Evolutionary conservation across 2,329 filamentous ascomycete species (phyloP).

Genomic region (Proliferodiscus dingleyae): DNA sequence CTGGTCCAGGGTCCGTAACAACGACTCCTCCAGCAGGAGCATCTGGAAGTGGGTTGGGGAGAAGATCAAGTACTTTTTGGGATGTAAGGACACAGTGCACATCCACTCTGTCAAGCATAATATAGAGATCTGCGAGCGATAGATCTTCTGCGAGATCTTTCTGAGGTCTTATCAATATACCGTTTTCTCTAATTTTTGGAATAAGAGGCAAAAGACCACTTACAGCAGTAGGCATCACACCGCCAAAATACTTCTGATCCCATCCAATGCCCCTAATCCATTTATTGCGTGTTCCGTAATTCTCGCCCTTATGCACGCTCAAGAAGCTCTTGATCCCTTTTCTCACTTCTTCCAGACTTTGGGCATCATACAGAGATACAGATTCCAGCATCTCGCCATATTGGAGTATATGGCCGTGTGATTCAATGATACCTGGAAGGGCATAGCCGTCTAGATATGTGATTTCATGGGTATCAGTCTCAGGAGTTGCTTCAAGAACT

Average conservation of each 20-base stretch:
- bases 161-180: constrained; percentile 33
- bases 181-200: background rate
- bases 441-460: constrained; percentile 45
- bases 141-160: constrained; percentile 50
- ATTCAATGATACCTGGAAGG: constrained; percentile 66
- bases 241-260: constrained; percentile 62
- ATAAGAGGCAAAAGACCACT: constrained; percentile 37
- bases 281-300: constrained; percentile 42
- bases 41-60: constrained; percentile 44
- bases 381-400: constrained; percentile 65
- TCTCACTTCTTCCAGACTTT: constrained; percentile 51
- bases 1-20: constrained; percentile 53
- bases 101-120: constrained; percentile 67
- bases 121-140: constrained; percentile 50
- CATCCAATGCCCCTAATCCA: constrained; percentile 67
- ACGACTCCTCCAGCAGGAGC: constrained; percentile 60
- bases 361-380: constrained; percentile 57
- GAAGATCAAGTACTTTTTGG: constrained; percentile 54
- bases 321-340: constrained; percentile 49
- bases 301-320: constrained; percentile 43
- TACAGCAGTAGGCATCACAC: constrained; percentile 55
- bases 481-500: constrained; percentile 37
- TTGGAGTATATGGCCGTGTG: constrained; percentile 61
- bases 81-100: constrained; percentile 69
- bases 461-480: constrained; percentile 27